These are phyloP conservation scores for Magnusiomyces tetraspermus DNA, from an alignment of 1,139 yeast species.

Conservation along the genomic window DNA sequence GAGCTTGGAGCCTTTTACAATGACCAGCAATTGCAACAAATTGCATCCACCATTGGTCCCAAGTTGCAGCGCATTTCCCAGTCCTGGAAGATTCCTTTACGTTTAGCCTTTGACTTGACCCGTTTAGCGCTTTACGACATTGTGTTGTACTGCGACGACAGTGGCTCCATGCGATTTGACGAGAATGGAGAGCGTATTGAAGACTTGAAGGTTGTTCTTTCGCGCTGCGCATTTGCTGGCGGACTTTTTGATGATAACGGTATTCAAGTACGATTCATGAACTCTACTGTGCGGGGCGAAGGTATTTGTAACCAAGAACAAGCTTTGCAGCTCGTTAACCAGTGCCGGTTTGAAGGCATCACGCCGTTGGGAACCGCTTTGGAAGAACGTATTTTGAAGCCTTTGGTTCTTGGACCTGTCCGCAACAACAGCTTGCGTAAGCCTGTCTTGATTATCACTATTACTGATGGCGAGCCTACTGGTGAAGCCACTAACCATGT, in stretches of 20 bases:
- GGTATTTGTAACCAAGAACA: slow-evolving; percentile 23
- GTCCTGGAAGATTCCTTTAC: slow-evolving; percentile 26
- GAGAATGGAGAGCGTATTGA: slow-evolving; percentile 31
- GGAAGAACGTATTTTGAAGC: slow-evolving; percentile 24
- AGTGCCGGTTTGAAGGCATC: slow-evolving; percentile 25
- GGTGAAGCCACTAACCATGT: slow-evolving; percentile 25
- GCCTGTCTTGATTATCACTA: slow-evolving; percentile 27
- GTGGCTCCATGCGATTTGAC: slow-evolving; percentile 31
- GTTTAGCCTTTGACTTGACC: slow-evolving; percentile 26
- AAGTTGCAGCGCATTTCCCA: slow-evolving; percentile 21
- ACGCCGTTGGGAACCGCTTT: slow-evolving; percentile 28
- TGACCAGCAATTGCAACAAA: slow-evolving; percentile 25
- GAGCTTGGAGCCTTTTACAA: slow-evolving; percentile 26
- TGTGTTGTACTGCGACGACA: slow-evolving; percentile 28
- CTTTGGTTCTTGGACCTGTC: slow-evolving; percentile 25
- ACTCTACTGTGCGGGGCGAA: slow-evolving; percentile 24
- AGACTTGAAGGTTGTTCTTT: slow-evolving; percentile 27
- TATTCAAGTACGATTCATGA: slow-evolving; percentile 28
- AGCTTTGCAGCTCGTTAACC: slow-evolving; percentile 21
- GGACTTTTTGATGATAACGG: slow-evolving; percentile 29
- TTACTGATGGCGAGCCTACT: slow-evolving; percentile 31
- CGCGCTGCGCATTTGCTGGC: slow-evolving; percentile 27
- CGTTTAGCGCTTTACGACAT: slow-evolving; percentile 29
- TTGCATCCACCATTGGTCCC: slow-evolving; percentile 21
- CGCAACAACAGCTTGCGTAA: slow-evolving; percentile 21